Evolutionary conservation across 306 rosid genomes (phyloP), one percentile per base, ranked within the genome.

Genomic region (Inga leiocalycina): DNA sequence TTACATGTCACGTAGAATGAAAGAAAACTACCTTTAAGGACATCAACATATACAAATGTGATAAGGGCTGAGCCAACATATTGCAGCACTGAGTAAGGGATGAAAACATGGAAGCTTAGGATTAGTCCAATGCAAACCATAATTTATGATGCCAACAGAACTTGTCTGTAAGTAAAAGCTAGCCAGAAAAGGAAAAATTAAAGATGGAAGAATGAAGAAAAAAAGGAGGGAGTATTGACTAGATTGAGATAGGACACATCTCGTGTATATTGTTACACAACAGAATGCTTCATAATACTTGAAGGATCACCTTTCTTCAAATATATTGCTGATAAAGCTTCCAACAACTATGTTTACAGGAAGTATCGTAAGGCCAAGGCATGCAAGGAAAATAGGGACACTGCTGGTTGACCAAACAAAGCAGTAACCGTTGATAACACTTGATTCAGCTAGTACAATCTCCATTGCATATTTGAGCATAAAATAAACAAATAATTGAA

Each of bases 1-100:
- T 27, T 27, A 27, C 30, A 27, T 27, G 30, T 27, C 30, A 27
- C 1, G 30, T 27, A 27, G 30, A 27, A 27, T 27, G 30, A 27
- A 27, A 27, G 30, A 27, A 74, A 48, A 54, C 79, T 87, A 94
- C 98, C 98, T 94, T 94, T 96, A 45, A 92, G 94, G 77, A 92
- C 93, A 90, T 94, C 94, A 71, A 96, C 93, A 56, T 93, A 86
- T 27, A 94, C 96, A 79, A 94, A 94, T 8, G 95, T 94, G 87
- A 92, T 76, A 37, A 94, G 85, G 72, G 95, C 96, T 11, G 98
- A 94, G 86, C 98, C 91, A 52, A 94, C 97, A 74, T 94, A 92
- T 51, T 94, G 98, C 82, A 89, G 82, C 19, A 85, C 90, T 0
- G 92, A 69, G 86, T 94, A 94, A 69, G 97, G 94, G 67, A 79